Conservation (phyloP, 495 filamentous ascomycete species). For the Penicillium crystallinum region DNA sequence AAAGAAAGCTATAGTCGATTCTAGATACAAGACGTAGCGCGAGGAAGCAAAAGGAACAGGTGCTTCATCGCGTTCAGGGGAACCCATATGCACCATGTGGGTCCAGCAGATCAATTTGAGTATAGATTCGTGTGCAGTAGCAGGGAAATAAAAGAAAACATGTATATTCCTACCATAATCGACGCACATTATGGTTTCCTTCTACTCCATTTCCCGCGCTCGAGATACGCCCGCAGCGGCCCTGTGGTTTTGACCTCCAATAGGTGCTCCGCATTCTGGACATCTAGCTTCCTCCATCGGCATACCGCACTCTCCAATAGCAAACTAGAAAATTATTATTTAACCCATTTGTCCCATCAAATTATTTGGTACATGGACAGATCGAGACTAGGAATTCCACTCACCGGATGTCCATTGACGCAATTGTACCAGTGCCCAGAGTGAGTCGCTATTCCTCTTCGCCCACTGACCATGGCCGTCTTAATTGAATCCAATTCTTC, state of each 20-base stretch:
- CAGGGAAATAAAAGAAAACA: too few relatives aligned
- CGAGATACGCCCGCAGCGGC: slow-evolving; percentile 9
- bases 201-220: slow-evolving; percentile 31
- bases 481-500: slow-evolving; percentile 11
- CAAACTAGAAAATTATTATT: slow-evolving; percentile 6
- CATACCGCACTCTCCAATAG: slow-evolving; percentile 16
- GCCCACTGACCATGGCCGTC: slow-evolving; percentile 10
- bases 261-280: slow-evolving; percentile 10
- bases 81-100: too few relatives aligned
- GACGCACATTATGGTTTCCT: too few relatives aligned
- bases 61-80: too few relatives aligned
- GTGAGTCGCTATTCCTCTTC: slow-evolving; percentile 11
- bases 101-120: too few relatives aligned
- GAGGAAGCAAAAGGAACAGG: background rate
- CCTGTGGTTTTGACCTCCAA: slow-evolving; percentile 6
- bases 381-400: background rate
- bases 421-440: slow-evolving; percentile 20
- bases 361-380: too few relatives aligned
- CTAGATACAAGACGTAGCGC: background rate
- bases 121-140: too few relatives aligned
- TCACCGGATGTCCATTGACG: slow-evolving; percentile 14
- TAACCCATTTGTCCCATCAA: background rate
- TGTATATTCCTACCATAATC: too few relatives aligned
- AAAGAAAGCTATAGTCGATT: background rate
- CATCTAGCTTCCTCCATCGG: slow-evolving; percentile 14